Base-by-base conservation (phyloP, 2,329 filamentous ascomycete genomes). In the Ophiostoma sp. region DNA sequence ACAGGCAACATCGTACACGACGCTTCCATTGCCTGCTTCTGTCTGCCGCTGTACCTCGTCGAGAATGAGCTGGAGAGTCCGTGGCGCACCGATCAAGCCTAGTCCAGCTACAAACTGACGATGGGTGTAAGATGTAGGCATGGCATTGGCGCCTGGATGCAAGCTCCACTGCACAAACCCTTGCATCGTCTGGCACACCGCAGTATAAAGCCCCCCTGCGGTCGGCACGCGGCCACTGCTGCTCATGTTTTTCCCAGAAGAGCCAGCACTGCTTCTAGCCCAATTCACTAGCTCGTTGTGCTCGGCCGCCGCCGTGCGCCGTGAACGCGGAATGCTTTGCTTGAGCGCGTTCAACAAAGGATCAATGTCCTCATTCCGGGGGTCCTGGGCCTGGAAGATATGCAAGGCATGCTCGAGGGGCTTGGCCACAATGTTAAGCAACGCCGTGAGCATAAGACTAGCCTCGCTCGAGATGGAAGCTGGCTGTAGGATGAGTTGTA, bases 401-500 rank as follows among this genome's bases (percentile, higher is more conserved):
- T 87, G 83, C 14, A 94, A 82, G 1, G 87, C 85, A 70, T 87
- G 84, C 73, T 90, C 88, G 2, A 93, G 78, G 0, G 87, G 87
- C 69, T 86, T 87, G 1, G 89, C 89, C 1, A 92, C 83, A 52
- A 92, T 88, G 47, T 87, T 89, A 47, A 93, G 81, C 14, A 93
- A 88, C 0, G 88, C 87, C 4, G 84, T 82, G 67, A 93, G 84
- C 86, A 92, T 91, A 3, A 84, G 81, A 67, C 82, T 85, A 11
- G 90, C 89, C 74, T 94, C 91, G 18, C 63, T 85, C 0, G 90
- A 90, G 63, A 89, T 88, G 6, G 89, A 87, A 42, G 84, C 85
- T 0, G 89, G 89, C 16, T 85, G 82, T n/a, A 93, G 80, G 16
- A 94, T 84, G 65, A 92, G 83, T 69, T 91, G 87, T 8, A 95